Percentiles rank a stretch among this genome's conserved stretches.
Conservation (phyloP, 768 basidiomycete species). For the Tricholoma sp. region DNA sequence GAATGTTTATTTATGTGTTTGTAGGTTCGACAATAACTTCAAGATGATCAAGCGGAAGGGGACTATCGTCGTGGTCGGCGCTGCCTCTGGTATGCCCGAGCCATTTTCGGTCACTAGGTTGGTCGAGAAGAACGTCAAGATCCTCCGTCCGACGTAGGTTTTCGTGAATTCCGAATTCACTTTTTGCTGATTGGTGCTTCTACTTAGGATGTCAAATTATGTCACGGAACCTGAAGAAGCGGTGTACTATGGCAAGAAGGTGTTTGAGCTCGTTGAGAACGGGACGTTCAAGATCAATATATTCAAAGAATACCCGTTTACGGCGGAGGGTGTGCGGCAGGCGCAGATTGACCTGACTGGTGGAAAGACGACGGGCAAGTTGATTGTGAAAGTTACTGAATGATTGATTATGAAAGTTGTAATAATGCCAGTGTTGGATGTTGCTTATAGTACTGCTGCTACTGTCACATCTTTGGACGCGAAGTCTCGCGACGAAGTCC, state of each 20-base stretch:
- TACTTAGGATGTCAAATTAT: conserved; percentile 63
- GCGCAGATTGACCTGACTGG: conserved; percentile 75
- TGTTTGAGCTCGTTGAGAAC: conserved; percentile 56
- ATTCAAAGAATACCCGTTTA: conserved; percentile 79
- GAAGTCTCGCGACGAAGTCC: too few relatives aligned
- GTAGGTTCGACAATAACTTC: conserved; percentile 75
- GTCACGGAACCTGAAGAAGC: conserved; percentile 70
- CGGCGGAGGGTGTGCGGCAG: conserved; percentile 67
- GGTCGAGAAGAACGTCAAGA: conserved; percentile 74
- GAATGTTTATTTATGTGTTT: background rate
- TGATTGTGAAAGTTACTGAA: conserved; percentile 63
- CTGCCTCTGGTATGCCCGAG: conserved; percentile 81
- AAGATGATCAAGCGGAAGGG: conserved; percentile 80
- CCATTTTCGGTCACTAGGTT: conserved; percentile 74
- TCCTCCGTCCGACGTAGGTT: conserved; percentile 70
- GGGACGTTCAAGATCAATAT: conserved; percentile 64
- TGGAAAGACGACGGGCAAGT: conserved; percentile 81
- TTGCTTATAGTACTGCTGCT: too few relatives aligned
- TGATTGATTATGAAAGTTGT: background rate
- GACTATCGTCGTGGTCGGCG: conserved; percentile 86
- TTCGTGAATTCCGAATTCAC: background rate
- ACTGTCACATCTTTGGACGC: too few relatives aligned
- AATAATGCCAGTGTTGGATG: too few relatives aligned
- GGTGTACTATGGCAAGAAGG: conserved; percentile 53
- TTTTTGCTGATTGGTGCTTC: background rate